These are phyloP conservation scores for Oryza officinalis DNA, from an alignment of 176 grass and related monocot species.

Conservation along the genomic window DNA sequence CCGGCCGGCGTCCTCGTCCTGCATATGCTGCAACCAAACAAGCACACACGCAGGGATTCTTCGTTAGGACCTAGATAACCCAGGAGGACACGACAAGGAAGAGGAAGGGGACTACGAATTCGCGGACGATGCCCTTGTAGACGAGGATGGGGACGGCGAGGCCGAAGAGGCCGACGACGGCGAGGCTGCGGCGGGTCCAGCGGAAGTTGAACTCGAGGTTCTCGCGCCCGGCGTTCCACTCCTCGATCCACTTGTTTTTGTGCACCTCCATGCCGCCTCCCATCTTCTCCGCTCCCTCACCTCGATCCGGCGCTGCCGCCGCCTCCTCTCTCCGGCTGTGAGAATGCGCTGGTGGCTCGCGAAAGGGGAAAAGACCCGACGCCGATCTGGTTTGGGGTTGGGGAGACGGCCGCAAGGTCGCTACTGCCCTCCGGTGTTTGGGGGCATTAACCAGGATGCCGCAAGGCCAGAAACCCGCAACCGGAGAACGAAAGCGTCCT, in stretches of 20 bases:
- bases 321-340: background rate
- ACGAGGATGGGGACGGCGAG: conserved; percentile 71
- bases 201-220: conserved; percentile 80
- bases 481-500: too few relatives aligned
- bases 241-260: conserved; percentile 81
- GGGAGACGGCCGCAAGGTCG: background rate
- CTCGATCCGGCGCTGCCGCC: conserved; percentile 11
- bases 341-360: conserved; percentile 18
- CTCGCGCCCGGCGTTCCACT: conserved; percentile 67
- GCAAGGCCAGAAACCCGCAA: too few relatives aligned
- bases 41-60: conserved; percentile 5
- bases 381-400: background rate
- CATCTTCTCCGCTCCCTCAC: conserved; percentile 40
- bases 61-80: conserved; percentile 32
- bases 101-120: conserved; percentile 57
- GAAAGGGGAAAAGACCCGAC: background rate
- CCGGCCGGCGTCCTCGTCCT: conserved; percentile 85
- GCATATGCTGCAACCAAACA: conserved; percentile 82
- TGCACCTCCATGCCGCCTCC: conserved; percentile 87
- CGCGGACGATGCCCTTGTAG: conserved; percentile 81
- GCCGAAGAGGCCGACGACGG: conserved; percentile 78
- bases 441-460: background rate
- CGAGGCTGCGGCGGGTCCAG: conserved; percentile 69
- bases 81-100: background rate
- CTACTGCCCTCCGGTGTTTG: background rate